Percentiles rank a stretch among this genome's conserved stretches.
Evolutionary conservation across 257 asterid genomes (phyloP).

Genomic region (Solanum piurae): DNA sequence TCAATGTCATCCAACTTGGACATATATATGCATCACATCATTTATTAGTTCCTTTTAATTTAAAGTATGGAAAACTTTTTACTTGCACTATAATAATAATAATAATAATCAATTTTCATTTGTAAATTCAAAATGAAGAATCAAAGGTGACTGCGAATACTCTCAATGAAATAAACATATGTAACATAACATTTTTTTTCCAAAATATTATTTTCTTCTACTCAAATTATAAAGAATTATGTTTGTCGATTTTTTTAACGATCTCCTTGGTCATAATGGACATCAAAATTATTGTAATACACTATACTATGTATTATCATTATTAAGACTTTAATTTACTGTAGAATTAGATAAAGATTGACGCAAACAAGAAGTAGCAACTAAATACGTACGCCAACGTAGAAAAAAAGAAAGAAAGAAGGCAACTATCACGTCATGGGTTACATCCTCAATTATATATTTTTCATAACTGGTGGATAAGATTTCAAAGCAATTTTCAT

Average conservation of each 20-base stretch:
- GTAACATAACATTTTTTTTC: background rate
- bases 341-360: background rate
- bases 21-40: background rate
- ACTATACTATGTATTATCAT: background rate
- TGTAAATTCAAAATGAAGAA: background rate
- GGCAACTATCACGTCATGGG: background rate
- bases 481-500: background rate
- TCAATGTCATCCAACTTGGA: background rate
- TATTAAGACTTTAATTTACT: background rate
- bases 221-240: background rate
- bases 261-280: background rate
- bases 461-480: background rate
- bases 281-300: background rate
- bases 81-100: background rate
- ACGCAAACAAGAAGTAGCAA: background rate
- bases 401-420: background rate
- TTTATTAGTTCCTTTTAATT: background rate
- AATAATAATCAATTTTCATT: background rate
- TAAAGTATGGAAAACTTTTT: background rate
- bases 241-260: background rate
- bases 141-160: background rate
- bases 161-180: background rate
- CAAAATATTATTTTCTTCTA: background rate
- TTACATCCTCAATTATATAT: background rate
- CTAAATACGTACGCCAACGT: background rate